Base-by-base conservation (phyloP, 2,329 filamentous ascomycete genomes). In the Cladorrhinum sp. region DNA sequence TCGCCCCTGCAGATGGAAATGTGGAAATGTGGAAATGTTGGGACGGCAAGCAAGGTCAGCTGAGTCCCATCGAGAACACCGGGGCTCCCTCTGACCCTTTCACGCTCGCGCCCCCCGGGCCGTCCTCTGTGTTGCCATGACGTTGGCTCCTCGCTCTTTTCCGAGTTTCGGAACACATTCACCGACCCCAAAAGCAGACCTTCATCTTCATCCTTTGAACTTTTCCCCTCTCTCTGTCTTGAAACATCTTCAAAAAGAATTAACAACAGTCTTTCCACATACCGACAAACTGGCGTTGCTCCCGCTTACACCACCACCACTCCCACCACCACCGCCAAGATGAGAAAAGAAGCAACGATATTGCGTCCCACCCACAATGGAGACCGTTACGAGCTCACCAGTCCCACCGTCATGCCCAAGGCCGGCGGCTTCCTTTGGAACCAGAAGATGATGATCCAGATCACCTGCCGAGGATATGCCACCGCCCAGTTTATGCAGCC, bases 401-500 rank as follows among this genome's bases (percentile, higher is more conserved):
- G 77, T 69, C 80, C 82, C n/a, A 82, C 80, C 23, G 80, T 80
- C 46, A 73, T 85, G 76, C 81, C 82, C 55, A 81, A 82, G 70
- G 81, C 82, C 2, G 79, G 77, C 55, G 81, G 77, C 57, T 85
- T 85, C 68, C 74, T 85, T 10, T 85, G 82, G 82, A 85, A 85
- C 66, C 80, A 83, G 70, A 79, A 76, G 71, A 85, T 85, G 82
- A 85, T 85, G 82, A 82, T 85, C 62, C 82, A 84, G 68, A 75
- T 81, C 52, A 84, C 82, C 59, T 84, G 82, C 68, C 81, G 82
- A 20, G 82, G 82, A n/a, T 84, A 82, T 66, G 80, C 82, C 24
- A 83, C 80, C 2, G 77, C 82, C 2, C 82, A 84, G 59, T 84
- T 83, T 73, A 85, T 85, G 82, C 82, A 85, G 69, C 82, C 82